Evolutionary conservation across 2,329 filamentous ascomycete genomes (phyloP).

Genomic region (Magnaporthiopsis incrustans): DNA sequence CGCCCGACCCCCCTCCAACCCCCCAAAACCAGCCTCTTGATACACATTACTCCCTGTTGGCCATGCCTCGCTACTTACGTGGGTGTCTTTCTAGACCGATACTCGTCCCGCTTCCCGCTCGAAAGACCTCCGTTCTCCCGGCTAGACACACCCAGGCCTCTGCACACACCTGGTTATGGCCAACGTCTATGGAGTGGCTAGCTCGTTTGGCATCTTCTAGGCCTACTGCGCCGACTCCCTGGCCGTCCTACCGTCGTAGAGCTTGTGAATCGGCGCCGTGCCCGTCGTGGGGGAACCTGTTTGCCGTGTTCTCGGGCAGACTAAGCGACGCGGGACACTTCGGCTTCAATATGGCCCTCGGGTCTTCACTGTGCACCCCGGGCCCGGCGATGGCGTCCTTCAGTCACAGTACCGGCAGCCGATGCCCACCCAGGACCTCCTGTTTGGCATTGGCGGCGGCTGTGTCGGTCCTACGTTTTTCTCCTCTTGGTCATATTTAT

Average conservation of each 20-base stretch:
- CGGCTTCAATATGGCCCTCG: constrained; percentile 9
- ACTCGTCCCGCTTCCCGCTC: no score
- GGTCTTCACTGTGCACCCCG: constrained; percentile 8
- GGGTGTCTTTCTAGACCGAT: no score
- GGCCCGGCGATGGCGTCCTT: constrained; percentile 12
- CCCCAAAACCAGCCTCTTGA: no score
- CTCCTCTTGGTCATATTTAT: not conserved
- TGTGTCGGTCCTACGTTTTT: constrained; percentile 15
- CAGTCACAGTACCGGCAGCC: constrained; percentile 14
- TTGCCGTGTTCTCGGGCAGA: constrained; percentile 12
- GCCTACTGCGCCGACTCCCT: constrained; percentile 15
- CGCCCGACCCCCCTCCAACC: no score
- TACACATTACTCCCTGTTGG: no score
- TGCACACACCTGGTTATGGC: constrained; percentile 19
- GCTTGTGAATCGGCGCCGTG: constrained; percentile 15
- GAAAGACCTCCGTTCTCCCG: no score
- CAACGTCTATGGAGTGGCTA: constrained; percentile 15
- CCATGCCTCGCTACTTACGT: no score
- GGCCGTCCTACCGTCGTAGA: constrained; percentile 12
- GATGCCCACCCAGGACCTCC: constrained; percentile 27
- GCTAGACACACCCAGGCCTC: constrained; percentile 4
- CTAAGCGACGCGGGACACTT: constrained; percentile 14
- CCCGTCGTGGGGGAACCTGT: constrained; percentile 12
- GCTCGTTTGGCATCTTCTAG: constrained; percentile 17
- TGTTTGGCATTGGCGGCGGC: constrained; percentile 26